Evolutionary conservation across 805 yeast species (phyloP).

Genomic region (Candida boidinii): DNA sequence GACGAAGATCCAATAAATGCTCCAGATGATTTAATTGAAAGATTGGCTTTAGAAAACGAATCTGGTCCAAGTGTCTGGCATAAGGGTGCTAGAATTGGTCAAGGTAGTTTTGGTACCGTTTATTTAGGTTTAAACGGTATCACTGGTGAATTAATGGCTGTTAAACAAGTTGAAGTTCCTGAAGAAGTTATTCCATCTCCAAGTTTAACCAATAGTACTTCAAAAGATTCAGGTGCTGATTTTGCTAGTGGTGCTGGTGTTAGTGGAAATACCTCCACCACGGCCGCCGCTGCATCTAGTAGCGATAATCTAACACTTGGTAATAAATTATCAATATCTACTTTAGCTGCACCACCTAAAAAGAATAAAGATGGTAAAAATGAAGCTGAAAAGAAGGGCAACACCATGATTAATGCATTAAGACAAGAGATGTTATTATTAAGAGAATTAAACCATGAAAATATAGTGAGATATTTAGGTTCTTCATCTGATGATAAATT

Average conservation of each 20-base stretch:
- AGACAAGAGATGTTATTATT: slow-evolving; percentile 75
- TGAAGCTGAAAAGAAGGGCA: no score
- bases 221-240: no score
- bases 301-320: no score
- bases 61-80: slow-evolving; percentile 79
- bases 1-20: slow-evolving; percentile 23
- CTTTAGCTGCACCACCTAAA: no score
- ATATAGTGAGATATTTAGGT: slow-evolving; percentile 88
- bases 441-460: slow-evolving; percentile 77
- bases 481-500: slow-evolving; percentile 65
- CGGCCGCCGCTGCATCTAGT: no score
- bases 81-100: slow-evolving; percentile 87
- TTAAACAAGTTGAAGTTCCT: slow-evolving; percentile 81
- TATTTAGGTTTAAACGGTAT: slow-evolving; percentile 85
- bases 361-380: no score
- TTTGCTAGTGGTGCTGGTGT: no score
- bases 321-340: no score
- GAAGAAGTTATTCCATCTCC: no score
- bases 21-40: slow-evolving; percentile 31
- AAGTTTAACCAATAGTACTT: slow-evolving; percentile 23
- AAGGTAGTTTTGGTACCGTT: slow-evolving; percentile 93
- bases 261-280: no score
- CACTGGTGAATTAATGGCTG: slow-evolving; percentile 96
- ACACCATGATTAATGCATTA: slow-evolving; percentile 68
- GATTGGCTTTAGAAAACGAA: slow-evolving; percentile 27